These are phyloP conservation scores for Fusarium sp. DNA, from an alignment of 2,329 filamentous ascomycete species.

Conservation along the genomic window DNA sequence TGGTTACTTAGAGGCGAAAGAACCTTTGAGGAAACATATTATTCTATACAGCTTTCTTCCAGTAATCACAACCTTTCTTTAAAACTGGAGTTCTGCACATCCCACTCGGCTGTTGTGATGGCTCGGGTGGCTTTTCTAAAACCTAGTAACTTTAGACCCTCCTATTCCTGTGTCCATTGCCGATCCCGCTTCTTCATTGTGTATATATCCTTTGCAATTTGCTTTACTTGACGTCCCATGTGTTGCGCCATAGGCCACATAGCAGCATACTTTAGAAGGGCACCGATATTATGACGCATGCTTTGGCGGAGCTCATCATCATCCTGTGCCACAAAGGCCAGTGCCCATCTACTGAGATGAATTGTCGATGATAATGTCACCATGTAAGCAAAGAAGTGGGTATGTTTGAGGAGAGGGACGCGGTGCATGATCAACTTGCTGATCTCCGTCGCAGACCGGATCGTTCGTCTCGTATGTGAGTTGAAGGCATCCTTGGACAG, in stretches of 20 bases:
- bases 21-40: too few species aligned
- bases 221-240: background rate
- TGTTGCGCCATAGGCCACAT: constrained; percentile 7
- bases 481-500: background rate
- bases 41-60: too few species aligned
- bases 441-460: background rate
- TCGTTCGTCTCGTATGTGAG: constrained; percentile 2
- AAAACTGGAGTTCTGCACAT: too few species aligned
- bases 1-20: too few species aligned
- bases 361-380: constrained; percentile 10
- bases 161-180: rapidly evolving
- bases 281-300: background rate
- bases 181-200: background rate
- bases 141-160: background rate
- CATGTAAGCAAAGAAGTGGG: constrained; percentile 14
- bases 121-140: background rate
- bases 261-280: background rate
- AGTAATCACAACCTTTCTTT: too few species aligned
- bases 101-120: too few species aligned
- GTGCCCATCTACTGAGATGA: constrained; percentile 10
- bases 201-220: constrained; percentile 1
- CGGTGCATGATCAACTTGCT: constrained; percentile 1
- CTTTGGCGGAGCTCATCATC: constrained; percentile 1
- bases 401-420: background rate
- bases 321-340: constrained; percentile 1